A percentile compares a stretch with the other conserved stretches of the same genome.
Evolutionary conservation across 2,329 filamentous ascomycete species (phyloP).

Genomic region (Talaromyces sp.): DNA sequence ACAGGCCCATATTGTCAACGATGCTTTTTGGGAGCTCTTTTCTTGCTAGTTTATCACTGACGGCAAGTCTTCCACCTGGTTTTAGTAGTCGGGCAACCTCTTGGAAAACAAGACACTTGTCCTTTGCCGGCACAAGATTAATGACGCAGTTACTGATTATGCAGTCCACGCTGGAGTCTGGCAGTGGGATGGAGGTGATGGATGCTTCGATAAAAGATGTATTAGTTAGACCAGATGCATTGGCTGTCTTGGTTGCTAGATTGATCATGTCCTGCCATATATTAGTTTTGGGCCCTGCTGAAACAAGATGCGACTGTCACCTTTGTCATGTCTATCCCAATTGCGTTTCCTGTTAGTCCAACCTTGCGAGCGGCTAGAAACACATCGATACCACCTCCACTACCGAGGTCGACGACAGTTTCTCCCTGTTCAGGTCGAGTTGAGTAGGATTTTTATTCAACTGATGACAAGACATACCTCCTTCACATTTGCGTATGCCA

Average conservation of each 20-base stretch:
- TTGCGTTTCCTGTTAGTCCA: conserved; percentile 47
- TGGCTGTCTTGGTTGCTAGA: conserved; percentile 48
- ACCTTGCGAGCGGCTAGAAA: conserved; percentile 54
- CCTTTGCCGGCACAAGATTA: conserved; percentile 54
- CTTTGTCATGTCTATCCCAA: conserved; percentile 61
- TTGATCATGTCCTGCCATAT: conserved; percentile 53
- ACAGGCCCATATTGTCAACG: conserved; percentile 50
- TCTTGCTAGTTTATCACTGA: conserved; percentile 59
- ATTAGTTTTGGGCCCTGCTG: background rate
- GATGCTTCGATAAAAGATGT: conserved; percentile 50
- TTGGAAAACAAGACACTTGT: conserved; percentile 55
- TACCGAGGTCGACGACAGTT: conserved; percentile 56
- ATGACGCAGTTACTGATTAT: conserved; percentile 64
- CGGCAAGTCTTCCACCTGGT: conserved; percentile 55
- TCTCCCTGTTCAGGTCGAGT: conserved; percentile 47
- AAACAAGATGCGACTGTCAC: conserved; percentile 28
- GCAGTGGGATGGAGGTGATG: conserved; percentile 53
- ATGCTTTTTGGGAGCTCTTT: conserved; percentile 50
- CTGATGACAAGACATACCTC: conserved; percentile 32
- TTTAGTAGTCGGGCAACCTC: conserved; percentile 60
- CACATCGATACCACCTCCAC: conserved; percentile 58
- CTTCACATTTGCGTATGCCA: conserved; percentile 48
- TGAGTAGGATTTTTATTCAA: background rate
- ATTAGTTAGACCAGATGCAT: conserved; percentile 42
- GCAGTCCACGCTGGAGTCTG: conserved; percentile 47